Conservation (phyloP, 306 rosid genomes). For the Fagus crenata region DNA sequence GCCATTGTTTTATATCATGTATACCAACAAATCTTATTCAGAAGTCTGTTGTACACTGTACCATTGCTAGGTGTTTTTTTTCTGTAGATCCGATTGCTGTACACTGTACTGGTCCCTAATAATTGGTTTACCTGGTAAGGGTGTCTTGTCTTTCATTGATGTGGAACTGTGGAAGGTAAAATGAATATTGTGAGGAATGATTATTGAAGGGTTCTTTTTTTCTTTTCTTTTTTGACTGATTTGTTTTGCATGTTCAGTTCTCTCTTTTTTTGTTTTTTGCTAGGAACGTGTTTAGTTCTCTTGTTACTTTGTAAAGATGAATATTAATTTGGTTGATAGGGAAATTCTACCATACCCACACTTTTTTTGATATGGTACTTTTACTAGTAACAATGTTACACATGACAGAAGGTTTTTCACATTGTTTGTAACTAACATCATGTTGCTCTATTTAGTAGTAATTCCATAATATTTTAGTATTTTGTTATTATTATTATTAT, state of each 20-base stretch:
- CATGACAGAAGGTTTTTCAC: too few species aligned
- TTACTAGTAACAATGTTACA: too few species aligned
- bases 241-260: too few species aligned
- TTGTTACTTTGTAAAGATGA: not conserved
- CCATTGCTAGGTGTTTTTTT: not conserved
- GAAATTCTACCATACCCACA: too few species aligned
- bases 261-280: not conserved
- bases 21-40: not conserved
- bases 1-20: slow-evolving; percentile 27
- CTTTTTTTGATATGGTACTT: too few species aligned
- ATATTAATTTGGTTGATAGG: not conserved
- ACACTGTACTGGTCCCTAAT: not conserved
- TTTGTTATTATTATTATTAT: too few species aligned
- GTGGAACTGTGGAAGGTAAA: not conserved
- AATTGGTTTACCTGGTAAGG: not conserved
- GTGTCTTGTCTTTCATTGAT: not conserved
- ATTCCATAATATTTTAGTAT: too few species aligned
- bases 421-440: too few species aligned
- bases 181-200: not conserved
- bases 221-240: not conserved
- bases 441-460: too few species aligned
- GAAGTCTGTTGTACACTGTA: not conserved
- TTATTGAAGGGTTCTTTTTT: not conserved
- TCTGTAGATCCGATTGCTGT: not conserved
- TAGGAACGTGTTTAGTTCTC: too few species aligned